Evolutionary conservation across 148 eudicot species (phyloP), one percentile per base, ranked within the genome.

Genomic region (Tetragonia tetragonoides): DNA sequence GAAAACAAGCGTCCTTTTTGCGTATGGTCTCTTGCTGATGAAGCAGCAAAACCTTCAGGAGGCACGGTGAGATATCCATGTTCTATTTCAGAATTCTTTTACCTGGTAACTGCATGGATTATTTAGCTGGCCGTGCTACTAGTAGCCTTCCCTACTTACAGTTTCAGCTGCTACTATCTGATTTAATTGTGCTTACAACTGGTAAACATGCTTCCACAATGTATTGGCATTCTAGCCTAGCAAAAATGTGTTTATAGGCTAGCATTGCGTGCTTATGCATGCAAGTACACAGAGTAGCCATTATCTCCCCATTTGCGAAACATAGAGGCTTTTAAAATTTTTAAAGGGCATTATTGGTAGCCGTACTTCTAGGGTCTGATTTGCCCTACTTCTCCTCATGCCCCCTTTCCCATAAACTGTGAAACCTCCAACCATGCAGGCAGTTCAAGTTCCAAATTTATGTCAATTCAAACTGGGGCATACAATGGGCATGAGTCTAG

Each of bases 31-130:
- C 80, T 76, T 95, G 78, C 83, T 92, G 81, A 93, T 91, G 96
- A 93, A 90, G 89, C 97, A 92, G 87, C 86, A 93, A 40, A 95
- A 93, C 84, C 89, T 95, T 62, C 99, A 93, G 82, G 99, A 93
- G 73, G 99, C 99, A 75, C 83, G 99, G 99, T 95, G 87, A 17
- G 68, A 34, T 7, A 64, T 79, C 62, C 38, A 24, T n/a, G 42
- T 64, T 64, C n/a, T 63, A 7, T 5, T 70, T 28, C 17, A 18
- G 0, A 39, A 44, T 62, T 70, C 20, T 12, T 44, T n/a, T 1
- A 1, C 8, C 23, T 34, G 46, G 28, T 3, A 39, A 44, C 47
- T 49, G 28, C 81, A 61, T 24, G 20, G 34, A 46, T 40, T 39
- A 21, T 39, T 46, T 47, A 40, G 38, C 10, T 37, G 37, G 66